Conservation (phyloP, 176 grass and related monocot genomes). For the Carex pumila region DNA sequence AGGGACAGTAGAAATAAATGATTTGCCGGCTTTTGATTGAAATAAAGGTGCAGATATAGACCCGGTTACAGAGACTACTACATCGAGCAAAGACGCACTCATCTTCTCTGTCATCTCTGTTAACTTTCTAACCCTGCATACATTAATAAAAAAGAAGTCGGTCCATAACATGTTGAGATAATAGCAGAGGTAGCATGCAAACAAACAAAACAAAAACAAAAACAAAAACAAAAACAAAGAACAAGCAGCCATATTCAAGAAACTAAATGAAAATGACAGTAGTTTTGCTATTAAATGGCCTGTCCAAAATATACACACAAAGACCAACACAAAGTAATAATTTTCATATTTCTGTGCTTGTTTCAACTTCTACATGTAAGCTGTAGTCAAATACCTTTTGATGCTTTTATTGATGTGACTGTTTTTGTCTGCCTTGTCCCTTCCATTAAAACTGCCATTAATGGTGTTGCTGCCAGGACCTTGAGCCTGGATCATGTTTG, state of each 20-base stretch:
- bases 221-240: not conserved
- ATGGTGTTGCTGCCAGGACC: slow-evolving; percentile 9
- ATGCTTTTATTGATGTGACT: slow-evolving; percentile 62
- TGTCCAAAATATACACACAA: not conserved
- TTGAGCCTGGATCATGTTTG: slow-evolving; percentile 61
- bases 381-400: slow-evolving; percentile 42
- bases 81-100: slow-evolving; percentile 70
- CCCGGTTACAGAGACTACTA: slow-evolving; percentile 53
- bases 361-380: not conserved
- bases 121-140: slow-evolving; percentile 65
- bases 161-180: not conserved
- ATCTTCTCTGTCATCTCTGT: slow-evolving; percentile 94
- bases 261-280: not conserved
- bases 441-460: slow-evolving; percentile 3
- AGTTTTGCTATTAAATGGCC: not conserved
- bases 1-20: slow-evolving; percentile 43
- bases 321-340: not conserved
- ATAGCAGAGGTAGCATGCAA: not conserved
- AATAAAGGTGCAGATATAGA: slow-evolving; percentile 60
- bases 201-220: not conserved
- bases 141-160: not conserved
- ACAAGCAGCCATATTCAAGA: not conserved
- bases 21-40: slow-evolving; percentile 57
- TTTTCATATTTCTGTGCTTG: not conserved
- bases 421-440: slow-evolving; percentile 10